Evolutionary conservation across 2,329 filamentous ascomycete species (phyloP).

Genomic region (Colletotrichum phormii): DNA sequence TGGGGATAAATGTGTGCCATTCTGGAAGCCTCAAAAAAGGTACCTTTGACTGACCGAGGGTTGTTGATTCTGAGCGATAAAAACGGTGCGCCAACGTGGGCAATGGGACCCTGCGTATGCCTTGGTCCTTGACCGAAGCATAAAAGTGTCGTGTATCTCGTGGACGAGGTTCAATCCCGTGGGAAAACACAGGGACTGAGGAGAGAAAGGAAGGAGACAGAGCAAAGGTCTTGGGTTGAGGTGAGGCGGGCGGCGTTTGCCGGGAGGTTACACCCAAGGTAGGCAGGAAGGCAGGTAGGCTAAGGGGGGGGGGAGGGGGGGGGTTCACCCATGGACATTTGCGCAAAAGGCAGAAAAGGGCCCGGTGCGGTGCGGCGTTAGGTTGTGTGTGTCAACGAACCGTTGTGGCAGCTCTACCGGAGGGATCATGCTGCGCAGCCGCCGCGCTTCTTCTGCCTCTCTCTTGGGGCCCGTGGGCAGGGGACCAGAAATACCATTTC

Average conservation of each 20-base stretch:
- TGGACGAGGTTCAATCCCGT: background rate
- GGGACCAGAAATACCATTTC: conserved; percentile 7
- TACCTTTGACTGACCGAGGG: conserved; percentile 7
- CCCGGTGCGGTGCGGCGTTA: conserved; percentile 13
- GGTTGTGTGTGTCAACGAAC: conserved; percentile 9
- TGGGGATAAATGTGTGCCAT: conserved; percentile 31
- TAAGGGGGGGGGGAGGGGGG: conserved; percentile 8
- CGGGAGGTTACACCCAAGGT: background rate
- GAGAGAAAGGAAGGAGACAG: background rate
- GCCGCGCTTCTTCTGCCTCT: background rate
- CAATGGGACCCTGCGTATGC: background rate
- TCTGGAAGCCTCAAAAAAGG: conserved; percentile 7
- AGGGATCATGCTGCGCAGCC: background rate
- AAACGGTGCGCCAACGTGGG: background rate
- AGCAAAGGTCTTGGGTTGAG: background rate
- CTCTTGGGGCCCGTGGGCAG: conserved; percentile 5
- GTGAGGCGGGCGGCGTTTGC: background rate
- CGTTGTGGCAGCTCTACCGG: conserved; percentile 29
- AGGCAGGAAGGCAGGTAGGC: conserved; percentile 4
- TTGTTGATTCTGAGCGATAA: conserved; percentile 26
- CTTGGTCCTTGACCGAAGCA: background rate
- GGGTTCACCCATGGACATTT: background rate
- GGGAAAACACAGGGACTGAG: background rate
- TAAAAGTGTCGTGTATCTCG: background rate
- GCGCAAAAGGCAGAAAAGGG: conserved; percentile 28